phyloP scores from a whole-genome alignment of 345 rosid genomes.

The Syzygium jambos region DNA sequence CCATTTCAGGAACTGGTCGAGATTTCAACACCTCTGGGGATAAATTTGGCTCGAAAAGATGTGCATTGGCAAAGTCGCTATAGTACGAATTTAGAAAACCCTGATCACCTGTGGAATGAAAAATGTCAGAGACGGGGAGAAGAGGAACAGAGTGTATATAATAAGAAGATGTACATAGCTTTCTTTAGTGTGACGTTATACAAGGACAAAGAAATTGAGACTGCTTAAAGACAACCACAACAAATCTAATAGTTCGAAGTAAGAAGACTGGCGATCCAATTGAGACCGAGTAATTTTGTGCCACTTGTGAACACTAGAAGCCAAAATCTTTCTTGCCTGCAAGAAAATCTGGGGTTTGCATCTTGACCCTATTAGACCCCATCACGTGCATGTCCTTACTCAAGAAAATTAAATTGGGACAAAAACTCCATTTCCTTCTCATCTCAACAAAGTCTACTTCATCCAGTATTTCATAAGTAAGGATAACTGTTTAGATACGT shows the following conservation, averaged over 20 bases:
- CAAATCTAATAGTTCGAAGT: not conserved
- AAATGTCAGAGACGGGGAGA: not conserved
- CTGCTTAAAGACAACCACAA: not conserved
- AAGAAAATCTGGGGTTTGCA: not conserved
- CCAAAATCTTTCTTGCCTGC: not conserved
- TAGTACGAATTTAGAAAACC: constrained; percentile 86
- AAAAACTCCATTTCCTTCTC: not conserved
- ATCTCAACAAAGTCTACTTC: not conserved
- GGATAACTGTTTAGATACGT: not conserved
- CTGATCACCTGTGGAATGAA: constrained; percentile 54
- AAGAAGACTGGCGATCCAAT: not conserved
- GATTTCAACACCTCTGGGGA: constrained; percentile 44
- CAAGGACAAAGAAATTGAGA: not conserved
- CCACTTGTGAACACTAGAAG: not conserved
- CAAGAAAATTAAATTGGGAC: not conserved
- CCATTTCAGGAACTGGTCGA: constrained; percentile 68
- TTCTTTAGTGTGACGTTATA: not conserved
- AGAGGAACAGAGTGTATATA: not conserved
- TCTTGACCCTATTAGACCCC: not conserved
- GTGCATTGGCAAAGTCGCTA: constrained; percentile 73
- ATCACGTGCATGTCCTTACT: not conserved
- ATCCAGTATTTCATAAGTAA: not conserved
- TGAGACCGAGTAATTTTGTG: not conserved
- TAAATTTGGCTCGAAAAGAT: constrained; percentile 68
- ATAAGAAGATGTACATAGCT: not conserved